Conservation (phyloP, 192 early-diverging fungal species). For the Dispira simplex region DNA sequence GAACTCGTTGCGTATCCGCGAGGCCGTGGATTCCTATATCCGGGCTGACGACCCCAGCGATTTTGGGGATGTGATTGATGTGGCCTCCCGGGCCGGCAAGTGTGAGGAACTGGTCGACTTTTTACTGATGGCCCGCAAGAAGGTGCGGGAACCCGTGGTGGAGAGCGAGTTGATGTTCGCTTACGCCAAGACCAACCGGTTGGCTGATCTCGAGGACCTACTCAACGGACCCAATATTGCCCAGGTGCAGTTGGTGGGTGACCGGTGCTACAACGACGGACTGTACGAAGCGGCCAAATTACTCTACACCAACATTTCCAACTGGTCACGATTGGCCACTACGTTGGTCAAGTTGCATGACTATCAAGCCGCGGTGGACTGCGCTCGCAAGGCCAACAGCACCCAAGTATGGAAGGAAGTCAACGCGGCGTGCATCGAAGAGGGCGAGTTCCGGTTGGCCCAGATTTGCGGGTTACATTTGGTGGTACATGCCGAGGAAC, state of each 20-base stretch:
- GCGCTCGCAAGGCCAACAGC: conserved; percentile 95
- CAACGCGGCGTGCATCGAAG: conserved; percentile 86
- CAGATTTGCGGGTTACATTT: conserved; percentile 97
- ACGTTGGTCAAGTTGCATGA: conserved; percentile 91
- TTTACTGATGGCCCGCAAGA: conserved; percentile 90
- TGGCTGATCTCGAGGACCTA: conserved; percentile 90
- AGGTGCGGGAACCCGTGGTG: conserved; percentile 85
- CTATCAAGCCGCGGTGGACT: conserved; percentile 94
- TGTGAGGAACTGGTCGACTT: conserved; percentile 91
- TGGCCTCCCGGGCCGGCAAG: conserved; percentile 69
- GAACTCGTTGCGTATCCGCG: conserved; percentile 76
- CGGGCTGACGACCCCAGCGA: conserved; percentile 86
- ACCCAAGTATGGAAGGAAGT: conserved; percentile 99
- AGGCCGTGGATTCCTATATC: conserved; percentile 95
- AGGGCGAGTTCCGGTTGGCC: conserved; percentile 90
- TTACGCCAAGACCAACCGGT: conserved; percentile 85
- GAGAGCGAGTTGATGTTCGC: conserved; percentile 94
- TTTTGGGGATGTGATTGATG: conserved; percentile 74
- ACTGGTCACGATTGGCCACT: conserved; percentile 93
- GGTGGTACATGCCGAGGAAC: conserved; percentile 95
- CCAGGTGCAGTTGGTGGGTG: conserved; percentile 83
- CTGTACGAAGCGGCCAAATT: conserved; percentile 91
- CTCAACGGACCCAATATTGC: conserved; percentile 87
- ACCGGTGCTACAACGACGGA: conserved; percentile 85
- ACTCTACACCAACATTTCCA: conserved; percentile 89